Evolutionary conservation across 2,329 filamentous ascomycete genomes (phyloP), one percentile per base, ranked within the genome.

Genomic region (Phaeosphaeriaceae sp.): DNA sequence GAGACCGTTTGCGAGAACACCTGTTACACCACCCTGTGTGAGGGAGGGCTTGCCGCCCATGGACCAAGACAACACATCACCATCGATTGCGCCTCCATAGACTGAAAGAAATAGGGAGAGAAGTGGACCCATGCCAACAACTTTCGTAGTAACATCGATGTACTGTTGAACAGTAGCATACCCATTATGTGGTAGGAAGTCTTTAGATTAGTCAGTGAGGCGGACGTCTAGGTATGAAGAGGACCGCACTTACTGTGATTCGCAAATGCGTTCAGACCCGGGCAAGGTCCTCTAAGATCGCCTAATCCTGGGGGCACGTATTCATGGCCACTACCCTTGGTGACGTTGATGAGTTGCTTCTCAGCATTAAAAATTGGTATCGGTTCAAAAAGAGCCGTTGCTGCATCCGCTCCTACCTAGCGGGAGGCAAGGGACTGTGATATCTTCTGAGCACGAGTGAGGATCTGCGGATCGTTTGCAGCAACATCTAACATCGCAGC

Each of bases 251-350:
- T 42, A 62, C 57, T 52, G 23, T 64, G 61, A 35, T 64, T 64
- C 13, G 61, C 61, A 45, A 64, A 56, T 2, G 61, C 61, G 15
- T 64, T 64, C 3, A 64, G 45, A n/a, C 61, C 61, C 2, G 61
- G 61, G 33, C 61, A 64, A 17, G 61, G 61, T 3, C 61, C 61
- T 42, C 61, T 50, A n/a, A 64, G 54, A 29, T 64, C 61, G 13
- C 51, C 51, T 9, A 58, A 50, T 4, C 58, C 56, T n/a, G 61
- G 61, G n/a, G 61, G 44, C n/a, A 58, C 54, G 18, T 62, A 64
- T 30, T 64, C 58, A 35, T 64, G 60, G 2, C 61, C 61, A 15
- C 54, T 60, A 13, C 61, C 60, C 9, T 43, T 41, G 8, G 49
- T 52, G 3, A 64, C 50, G 17, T 64, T 49, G 45, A 64, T 52